These are phyloP conservation scores for Acer yangbiense DNA, from an alignment of 345 rosid genomes.

Conservation along the genomic window DNA sequence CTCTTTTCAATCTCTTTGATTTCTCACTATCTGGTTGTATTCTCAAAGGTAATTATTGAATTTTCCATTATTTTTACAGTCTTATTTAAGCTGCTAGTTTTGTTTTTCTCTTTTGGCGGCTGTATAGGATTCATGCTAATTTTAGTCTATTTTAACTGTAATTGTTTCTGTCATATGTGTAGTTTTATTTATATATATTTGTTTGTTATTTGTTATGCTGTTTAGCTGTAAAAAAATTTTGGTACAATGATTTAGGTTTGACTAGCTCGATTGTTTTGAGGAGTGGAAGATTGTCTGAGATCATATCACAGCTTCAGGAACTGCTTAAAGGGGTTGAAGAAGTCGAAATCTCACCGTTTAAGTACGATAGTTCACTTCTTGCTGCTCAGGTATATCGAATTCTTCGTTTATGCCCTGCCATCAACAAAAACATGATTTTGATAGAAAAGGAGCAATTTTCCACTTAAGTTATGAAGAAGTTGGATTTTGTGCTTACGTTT, in stretches of 20 bases:
- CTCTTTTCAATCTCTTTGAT: neutral
- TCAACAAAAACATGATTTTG: neutral
- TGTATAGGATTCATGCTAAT: too few species aligned
- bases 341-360: constrained; percentile 53
- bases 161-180: neutral
- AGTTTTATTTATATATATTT: neutral
- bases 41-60: neutral
- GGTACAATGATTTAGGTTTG: constrained; percentile 49
- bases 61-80: neutral
- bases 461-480: neutral
- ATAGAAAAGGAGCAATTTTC: neutral
- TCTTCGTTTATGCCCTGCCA: neutral
- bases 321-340: constrained; percentile 73
- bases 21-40: neutral
- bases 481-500: neutral
- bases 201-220: neutral
- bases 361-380: constrained; percentile 58
- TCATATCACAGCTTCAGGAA: constrained; percentile 79
- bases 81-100: neutral
- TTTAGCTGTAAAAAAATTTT: neutral
- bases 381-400: constrained; percentile 75
- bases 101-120: too few species aligned
- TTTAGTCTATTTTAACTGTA: neutral
- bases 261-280: constrained; percentile 71
- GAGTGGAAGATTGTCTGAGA: constrained; percentile 75